Percentiles rank a stretch among this genome's conserved stretches.
These are phyloP conservation scores for Panicum miliaceum DNA, from an alignment of 176 grass and related monocot genomes.

Conservation along the genomic window DNA sequence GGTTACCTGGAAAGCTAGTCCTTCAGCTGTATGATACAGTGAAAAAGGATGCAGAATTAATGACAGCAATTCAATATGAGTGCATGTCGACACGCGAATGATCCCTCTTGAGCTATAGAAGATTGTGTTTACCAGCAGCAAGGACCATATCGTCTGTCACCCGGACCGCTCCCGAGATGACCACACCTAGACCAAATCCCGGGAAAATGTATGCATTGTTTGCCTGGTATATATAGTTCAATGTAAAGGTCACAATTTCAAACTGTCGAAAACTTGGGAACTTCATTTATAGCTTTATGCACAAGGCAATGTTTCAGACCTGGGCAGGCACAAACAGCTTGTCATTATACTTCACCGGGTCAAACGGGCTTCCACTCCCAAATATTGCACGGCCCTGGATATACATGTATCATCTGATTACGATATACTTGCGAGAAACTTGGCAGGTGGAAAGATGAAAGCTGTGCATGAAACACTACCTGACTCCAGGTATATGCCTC, in stretches of 20 bases:
- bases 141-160: conserved; percentile 88
- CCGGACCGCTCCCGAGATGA: conserved; percentile 77
- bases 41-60: conserved; percentile 12
- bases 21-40: conserved; percentile 61
- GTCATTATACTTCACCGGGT: conserved; percentile 77
- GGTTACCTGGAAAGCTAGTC: conserved; percentile 70
- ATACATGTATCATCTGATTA: conserved; percentile 6
- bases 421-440: neutral
- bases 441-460: neutral
- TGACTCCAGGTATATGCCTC: conserved; percentile 92
- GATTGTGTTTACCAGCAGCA: conserved; percentile 71
- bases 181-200: conserved; percentile 85
- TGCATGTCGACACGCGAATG: neutral
- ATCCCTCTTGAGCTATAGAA: neutral
- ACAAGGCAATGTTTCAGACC: conserved; percentile 39
- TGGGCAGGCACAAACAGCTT: conserved; percentile 79
- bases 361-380: conserved; percentile 95
- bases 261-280: neutral
- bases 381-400: conserved; percentile 79
- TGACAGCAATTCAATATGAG: neutral
- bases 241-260: conserved; percentile 39
- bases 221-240: conserved; percentile 52
- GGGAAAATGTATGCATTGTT: conserved; percentile 99
- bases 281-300: neutral
- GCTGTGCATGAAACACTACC: conserved; percentile 47